These are phyloP conservation scores for Myotisia sp. DNA, from an alignment of 2,329 filamentous ascomycete genomes.

Conservation along the genomic window DNA sequence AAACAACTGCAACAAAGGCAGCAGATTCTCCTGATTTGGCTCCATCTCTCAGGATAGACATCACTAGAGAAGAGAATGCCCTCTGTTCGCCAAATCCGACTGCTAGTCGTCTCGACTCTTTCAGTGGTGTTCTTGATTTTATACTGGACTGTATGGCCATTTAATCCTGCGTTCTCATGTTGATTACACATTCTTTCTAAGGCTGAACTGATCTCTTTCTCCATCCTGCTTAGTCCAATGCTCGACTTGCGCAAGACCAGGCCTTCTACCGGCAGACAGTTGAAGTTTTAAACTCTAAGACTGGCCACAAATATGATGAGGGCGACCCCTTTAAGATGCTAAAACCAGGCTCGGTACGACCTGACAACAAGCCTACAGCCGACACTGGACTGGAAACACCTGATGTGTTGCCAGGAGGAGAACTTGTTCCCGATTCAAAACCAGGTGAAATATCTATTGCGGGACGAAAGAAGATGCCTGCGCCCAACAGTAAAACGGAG, in stretches of 20 bases:
- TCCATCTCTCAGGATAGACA: no score
- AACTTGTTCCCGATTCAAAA: conserved; percentile 25
- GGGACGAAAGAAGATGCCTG: conserved; percentile 39
- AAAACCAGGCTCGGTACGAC: conserved; percentile 53
- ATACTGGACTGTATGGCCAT: conserved; percentile 53
- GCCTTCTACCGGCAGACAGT: conserved; percentile 44
- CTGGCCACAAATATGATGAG: conserved; percentile 43
- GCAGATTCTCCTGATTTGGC: no score
- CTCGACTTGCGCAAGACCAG: conserved; percentile 27
- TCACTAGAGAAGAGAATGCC: no score
- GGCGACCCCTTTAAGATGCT: conserved; percentile 49
- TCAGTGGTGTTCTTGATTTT: conserved; percentile 52
- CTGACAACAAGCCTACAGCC: conserved; percentile 51
- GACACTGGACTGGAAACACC: conserved; percentile 47
- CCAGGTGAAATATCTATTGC: conserved; percentile 36
- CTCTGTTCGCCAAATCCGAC: conserved; percentile 54
- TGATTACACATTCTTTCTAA: background rate
- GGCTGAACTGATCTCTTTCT: background rate
- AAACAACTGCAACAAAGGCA: no score
- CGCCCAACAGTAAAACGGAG: conserved; percentile 18
- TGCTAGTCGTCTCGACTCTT: conserved; percentile 50
- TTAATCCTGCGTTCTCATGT: background rate
- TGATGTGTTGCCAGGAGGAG: no score
- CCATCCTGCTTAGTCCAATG: conserved; percentile 26
- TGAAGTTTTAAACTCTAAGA: no score